These are phyloP conservation scores for Thuidium tamariscinum DNA, from an alignment of 225 moss, liverwort and hornwort genomes.

Conservation along the genomic window DNA sequence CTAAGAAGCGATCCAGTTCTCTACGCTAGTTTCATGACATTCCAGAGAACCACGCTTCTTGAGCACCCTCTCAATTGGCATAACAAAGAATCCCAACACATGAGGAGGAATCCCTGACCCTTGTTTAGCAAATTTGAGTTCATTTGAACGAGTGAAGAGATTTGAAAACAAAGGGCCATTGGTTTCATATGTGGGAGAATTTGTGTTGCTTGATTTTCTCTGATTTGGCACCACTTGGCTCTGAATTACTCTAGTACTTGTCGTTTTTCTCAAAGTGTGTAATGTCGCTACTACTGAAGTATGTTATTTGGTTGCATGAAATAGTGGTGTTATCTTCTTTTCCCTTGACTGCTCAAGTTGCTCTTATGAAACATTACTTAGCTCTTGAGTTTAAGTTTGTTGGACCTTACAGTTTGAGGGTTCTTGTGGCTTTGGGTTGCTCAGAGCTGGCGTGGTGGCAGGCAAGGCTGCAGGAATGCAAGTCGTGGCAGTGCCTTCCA, in stretches of 20 bases:
- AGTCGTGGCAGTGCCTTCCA: slow-evolving; percentile 81
- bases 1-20: background rate
- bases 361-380: background rate
- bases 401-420: background rate
- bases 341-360: background rate
- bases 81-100: background rate
- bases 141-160: background rate
- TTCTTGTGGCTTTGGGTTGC: background rate
- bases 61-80: background rate
- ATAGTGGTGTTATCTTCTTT: background rate
- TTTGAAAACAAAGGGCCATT: background rate
- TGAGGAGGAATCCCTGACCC: background rate
- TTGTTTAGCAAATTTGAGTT: background rate
- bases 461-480: slow-evolving; percentile 84
- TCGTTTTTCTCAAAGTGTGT: background rate
- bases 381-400: background rate
- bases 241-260: background rate
- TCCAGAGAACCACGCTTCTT: background rate
- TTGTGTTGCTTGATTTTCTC: background rate
- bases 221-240: background rate
- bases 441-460: slow-evolving; percentile 64
- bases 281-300: background rate
- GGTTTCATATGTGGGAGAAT: background rate
- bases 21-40: background rate
- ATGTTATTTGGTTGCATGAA: background rate